A percentile compares a stretch with the other conserved stretches of the same genome.
Evolutionary conservation across 2,329 filamentous ascomycete species (phyloP).

Genomic region (Pestalotiopsis sp.): DNA sequence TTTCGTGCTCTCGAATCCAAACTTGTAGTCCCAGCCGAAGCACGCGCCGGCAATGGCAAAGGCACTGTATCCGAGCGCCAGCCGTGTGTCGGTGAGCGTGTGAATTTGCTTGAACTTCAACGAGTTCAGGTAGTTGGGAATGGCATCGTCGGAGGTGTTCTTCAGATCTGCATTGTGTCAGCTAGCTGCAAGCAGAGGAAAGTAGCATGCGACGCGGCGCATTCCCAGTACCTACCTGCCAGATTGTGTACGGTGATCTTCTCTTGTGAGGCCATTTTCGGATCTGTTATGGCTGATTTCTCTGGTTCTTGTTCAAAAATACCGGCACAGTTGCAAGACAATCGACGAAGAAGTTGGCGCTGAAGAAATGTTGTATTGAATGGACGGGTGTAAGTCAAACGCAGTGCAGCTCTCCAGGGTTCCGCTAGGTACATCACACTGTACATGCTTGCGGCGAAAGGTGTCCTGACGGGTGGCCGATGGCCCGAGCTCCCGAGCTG

Average conservation of each 20-base stretch:
- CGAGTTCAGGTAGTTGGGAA: slow-evolving; percentile 88
- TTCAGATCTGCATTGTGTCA: slow-evolving; percentile 71
- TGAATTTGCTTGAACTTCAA: slow-evolving; percentile 84
- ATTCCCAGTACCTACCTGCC: slow-evolving; percentile 47
- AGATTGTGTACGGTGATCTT: slow-evolving; percentile 69
- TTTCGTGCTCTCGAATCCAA: slow-evolving; percentile 87
- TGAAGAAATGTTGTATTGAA: background rate
- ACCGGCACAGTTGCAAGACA: background rate
- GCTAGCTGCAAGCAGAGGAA: background rate
- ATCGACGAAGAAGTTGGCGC: background rate
- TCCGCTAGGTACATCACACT: background rate
- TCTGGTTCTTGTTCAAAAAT: background rate
- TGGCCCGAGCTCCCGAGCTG: slow-evolving; percentile 9
- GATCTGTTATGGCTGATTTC: background rate
- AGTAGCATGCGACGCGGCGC: slow-evolving; percentile 12
- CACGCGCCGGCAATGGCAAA: slow-evolving; percentile 79
- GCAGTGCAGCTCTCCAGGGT: background rate
- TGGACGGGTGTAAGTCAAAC: background rate
- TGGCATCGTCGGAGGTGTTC: slow-evolving; percentile 92
- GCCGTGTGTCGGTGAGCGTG: slow-evolving; percentile 76
- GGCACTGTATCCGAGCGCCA: slow-evolving; percentile 79
- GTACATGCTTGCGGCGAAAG: background rate
- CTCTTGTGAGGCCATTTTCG: slow-evolving; percentile 45
- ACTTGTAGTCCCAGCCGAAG: slow-evolving; percentile 89
- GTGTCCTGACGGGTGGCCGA: slow-evolving; percentile 8